These are phyloP conservation scores for Phytophthora pini DNA, from an alignment of 352 stramenopile genomes.

Conservation along the genomic window DNA sequence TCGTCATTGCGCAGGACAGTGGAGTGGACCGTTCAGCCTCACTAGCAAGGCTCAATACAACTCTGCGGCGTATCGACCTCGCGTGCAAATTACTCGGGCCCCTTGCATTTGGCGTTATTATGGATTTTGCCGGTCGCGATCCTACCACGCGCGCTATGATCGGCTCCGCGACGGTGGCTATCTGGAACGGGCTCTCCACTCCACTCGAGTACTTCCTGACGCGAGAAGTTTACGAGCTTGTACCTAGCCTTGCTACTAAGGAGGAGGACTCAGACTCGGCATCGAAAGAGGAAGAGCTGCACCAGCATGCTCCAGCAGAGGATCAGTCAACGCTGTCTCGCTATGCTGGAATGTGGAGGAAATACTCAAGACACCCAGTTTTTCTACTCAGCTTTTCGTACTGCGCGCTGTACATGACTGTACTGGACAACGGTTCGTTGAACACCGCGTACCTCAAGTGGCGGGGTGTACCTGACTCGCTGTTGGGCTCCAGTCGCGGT, in stretches of 20 bases:
- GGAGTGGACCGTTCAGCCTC: constrained; percentile 40
- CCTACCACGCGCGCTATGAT: constrained; percentile 71
- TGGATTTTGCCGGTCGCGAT: constrained; percentile 75
- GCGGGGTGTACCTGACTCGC: constrained; percentile 55
- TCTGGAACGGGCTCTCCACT: constrained; percentile 85
- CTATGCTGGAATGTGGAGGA: constrained; percentile 47
- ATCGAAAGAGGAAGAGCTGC: constrained; percentile 19
- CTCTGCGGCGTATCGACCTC: constrained; percentile 81
- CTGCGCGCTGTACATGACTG: constrained; percentile 65
- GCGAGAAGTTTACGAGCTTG: constrained; percentile 68
- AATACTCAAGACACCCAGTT: constrained; percentile 53
- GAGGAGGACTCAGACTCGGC: constrained; percentile 15
- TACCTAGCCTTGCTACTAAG: constrained; percentile 52
- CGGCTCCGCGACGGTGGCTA: constrained; percentile 60
- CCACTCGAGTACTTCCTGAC: constrained; percentile 84
- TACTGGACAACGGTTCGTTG: constrained; percentile 55
- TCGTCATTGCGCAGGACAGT: constrained; percentile 60
- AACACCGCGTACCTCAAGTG: constrained; percentile 76
- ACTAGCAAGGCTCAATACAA: constrained; percentile 78
- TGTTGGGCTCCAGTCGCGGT: constrained; percentile 51
- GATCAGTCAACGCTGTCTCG: constrained; percentile 14
- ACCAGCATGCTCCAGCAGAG: constrained; percentile 2
- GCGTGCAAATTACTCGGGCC: constrained; percentile 78
- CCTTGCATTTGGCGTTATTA: constrained; percentile 78
- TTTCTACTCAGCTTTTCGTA: constrained; percentile 66